phyloP scores from a whole-genome alignment of 176 grass and related monocot genomes.

The Olyra latifolia region DNA sequence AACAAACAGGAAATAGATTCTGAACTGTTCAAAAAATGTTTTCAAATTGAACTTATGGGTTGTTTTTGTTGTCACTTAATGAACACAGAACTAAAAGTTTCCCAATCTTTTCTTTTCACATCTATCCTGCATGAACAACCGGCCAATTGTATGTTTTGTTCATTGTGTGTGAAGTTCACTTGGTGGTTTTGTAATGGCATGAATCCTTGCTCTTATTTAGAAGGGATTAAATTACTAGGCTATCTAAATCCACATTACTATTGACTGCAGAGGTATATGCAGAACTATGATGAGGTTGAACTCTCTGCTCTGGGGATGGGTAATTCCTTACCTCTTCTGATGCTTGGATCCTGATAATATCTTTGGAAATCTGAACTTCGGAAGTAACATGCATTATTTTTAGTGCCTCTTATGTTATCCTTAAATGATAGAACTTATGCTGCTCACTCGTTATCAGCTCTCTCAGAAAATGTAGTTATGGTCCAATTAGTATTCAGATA shows the following conservation, averaged over 20 bases:
- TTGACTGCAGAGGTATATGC: conserved; percentile 73
- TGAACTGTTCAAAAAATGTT: background rate
- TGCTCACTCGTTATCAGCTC: background rate
- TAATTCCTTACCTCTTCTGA: conserved; percentile 30
- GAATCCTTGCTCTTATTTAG: background rate
- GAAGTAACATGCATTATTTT: background rate
- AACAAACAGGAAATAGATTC: background rate
- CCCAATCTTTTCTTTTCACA: background rate
- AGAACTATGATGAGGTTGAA: conserved; percentile 83
- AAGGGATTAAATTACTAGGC: background rate
- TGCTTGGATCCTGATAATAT: background rate
- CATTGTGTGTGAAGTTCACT: background rate
- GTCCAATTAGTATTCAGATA: background rate
- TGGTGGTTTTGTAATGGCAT: background rate
- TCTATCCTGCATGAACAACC: background rate
- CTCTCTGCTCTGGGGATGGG: conserved; percentile 86
- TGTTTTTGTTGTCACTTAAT: background rate
- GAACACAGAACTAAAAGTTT: background rate
- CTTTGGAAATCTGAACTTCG: background rate
- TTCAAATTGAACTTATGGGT: background rate
- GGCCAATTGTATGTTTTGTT: background rate
- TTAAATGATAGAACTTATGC: background rate
- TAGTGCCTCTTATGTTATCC: background rate
- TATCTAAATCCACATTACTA: background rate
- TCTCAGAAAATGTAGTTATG: background rate